Percentiles rank a stretch among this genome's conserved stretches.
These are phyloP conservation scores for Colletotrichum echinochloae DNA, from an alignment of 2,329 filamentous ascomycete genomes.

Conservation along the genomic window DNA sequence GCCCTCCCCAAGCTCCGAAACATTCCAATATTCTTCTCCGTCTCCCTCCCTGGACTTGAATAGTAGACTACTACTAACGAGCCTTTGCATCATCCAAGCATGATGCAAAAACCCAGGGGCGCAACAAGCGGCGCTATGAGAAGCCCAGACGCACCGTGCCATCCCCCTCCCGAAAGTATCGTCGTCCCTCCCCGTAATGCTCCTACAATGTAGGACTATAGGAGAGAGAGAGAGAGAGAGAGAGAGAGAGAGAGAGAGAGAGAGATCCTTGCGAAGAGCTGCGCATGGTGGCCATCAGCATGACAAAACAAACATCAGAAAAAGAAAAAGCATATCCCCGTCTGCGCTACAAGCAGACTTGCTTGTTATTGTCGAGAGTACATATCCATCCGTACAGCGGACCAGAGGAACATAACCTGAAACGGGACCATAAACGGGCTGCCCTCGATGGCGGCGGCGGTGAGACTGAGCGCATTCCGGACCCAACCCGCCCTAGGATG, in stretches of 20 bases:
- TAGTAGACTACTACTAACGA: no score
- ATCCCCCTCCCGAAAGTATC: slow-evolving; percentile 8
- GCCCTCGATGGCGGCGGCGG: not conserved
- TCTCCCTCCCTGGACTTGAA: not conserved
- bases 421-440: slow-evolving; percentile 27
- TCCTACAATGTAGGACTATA: no score
- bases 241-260: no score
- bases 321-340: slow-evolving; percentile 3
- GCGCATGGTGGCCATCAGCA: not conserved
- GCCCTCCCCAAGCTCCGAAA: not conserved
- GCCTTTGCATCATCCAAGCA: slow-evolving; percentile 20
- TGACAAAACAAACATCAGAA: not conserved
- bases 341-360: not conserved
- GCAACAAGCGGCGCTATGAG: slow-evolving; percentile 11
- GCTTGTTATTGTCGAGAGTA: not conserved
- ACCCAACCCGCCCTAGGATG: not conserved
- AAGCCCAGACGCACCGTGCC: slow-evolving; percentile 13
- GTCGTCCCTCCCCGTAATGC: not conserved
- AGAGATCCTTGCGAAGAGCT: not conserved
- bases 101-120: not conserved
- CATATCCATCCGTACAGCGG: not conserved
- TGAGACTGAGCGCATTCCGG: slow-evolving; percentile 30
- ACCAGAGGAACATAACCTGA: slow-evolving; percentile 33
- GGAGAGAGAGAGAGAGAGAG: no score
- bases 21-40: not conserved